Percentiles rank a stretch among this genome's conserved stretches.
These are phyloP conservation scores for Canna indica DNA, from an alignment of 176 grass and related monocot species.

Conservation along the genomic window DNA sequence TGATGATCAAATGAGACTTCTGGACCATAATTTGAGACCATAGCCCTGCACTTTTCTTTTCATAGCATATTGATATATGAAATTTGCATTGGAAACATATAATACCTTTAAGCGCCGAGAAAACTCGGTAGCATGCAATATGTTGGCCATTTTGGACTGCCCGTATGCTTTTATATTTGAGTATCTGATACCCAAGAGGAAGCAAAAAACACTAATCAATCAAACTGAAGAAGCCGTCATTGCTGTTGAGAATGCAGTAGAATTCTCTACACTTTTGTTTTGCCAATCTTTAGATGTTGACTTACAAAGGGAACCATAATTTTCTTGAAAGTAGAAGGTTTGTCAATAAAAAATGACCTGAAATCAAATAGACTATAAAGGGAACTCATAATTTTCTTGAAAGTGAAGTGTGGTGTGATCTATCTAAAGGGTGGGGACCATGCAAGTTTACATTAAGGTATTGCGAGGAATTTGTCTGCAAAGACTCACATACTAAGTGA, in stretches of 20 bases:
- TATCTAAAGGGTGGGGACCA: too few species aligned
- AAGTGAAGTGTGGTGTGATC: too few species aligned
- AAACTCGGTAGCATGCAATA: conserved; percentile 70
- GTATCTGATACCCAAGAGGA: conserved; percentile 45
- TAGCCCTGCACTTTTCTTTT: too few species aligned
- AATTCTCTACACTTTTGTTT: not conserved
- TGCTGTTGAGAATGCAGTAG: too few species aligned
- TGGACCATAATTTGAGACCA: too few species aligned
- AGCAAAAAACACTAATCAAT: conserved; percentile 4
- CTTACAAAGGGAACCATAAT: conserved; percentile 31
- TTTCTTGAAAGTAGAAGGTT: conserved; percentile 69
- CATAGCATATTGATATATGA: not conserved
- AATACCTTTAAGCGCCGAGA: conserved; percentile 64
- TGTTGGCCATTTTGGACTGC: conserved; percentile 92
- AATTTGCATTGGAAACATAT: not conserved
- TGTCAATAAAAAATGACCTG: conserved; percentile 85
- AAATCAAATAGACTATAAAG: conserved; percentile 12
- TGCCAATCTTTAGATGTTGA: not conserved
- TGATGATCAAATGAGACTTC: too few species aligned
- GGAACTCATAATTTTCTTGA: not conserved
- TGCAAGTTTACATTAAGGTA: conserved; percentile 64
- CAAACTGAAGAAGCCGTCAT: not conserved
- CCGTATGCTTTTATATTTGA: conserved; percentile 77
- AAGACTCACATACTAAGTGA: conserved; percentile 68
- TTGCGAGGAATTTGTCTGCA: conserved; percentile 69